These are phyloP conservation scores for Lipomyces kockii DNA, from an alignment of 805 yeast species.

Conservation along the genomic window DNA sequence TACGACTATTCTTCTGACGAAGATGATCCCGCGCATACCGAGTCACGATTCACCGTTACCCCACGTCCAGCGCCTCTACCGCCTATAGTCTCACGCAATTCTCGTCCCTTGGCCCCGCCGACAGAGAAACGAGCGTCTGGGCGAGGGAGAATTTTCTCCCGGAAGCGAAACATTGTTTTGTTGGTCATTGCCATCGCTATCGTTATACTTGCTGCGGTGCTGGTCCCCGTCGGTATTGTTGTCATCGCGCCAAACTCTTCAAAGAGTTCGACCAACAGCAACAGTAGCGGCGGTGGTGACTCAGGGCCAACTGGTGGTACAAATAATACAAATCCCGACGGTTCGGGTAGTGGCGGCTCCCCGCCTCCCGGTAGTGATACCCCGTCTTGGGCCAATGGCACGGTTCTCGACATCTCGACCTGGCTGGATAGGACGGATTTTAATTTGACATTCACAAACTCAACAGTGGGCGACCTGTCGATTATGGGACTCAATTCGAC, in stretches of 20 bases:
- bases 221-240: constrained; percentile 42
- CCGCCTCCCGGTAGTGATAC: constrained; percentile 11
- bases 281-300: neutral
- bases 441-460: constrained; percentile 46
- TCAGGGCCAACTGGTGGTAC: neutral
- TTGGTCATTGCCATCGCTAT: constrained; percentile 22
- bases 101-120: neutral
- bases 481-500: constrained; percentile 46
- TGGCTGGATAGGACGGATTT: constrained; percentile 46
- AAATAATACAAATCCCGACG: constrained; percentile 8
- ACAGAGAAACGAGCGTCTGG: neutral
- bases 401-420: constrained; percentile 42
- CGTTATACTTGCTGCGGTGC: constrained; percentile 40
- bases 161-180: constrained; percentile 17
- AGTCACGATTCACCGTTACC: neutral
- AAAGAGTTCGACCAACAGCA: neutral
- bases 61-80: constrained; percentile 2
- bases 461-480: constrained; percentile 45
- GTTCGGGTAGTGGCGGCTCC: constrained; percentile 10
- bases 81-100: neutral
- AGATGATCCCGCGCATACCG: constrained; percentile 1
- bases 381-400: constrained; percentile 40
- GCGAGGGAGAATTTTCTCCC: neutral
- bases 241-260: constrained; percentile 34
- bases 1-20: neutral